These are phyloP conservation scores for Hortiboletus campestris DNA, from an alignment of 768 basidiomycete species.

Conservation along the genomic window DNA sequence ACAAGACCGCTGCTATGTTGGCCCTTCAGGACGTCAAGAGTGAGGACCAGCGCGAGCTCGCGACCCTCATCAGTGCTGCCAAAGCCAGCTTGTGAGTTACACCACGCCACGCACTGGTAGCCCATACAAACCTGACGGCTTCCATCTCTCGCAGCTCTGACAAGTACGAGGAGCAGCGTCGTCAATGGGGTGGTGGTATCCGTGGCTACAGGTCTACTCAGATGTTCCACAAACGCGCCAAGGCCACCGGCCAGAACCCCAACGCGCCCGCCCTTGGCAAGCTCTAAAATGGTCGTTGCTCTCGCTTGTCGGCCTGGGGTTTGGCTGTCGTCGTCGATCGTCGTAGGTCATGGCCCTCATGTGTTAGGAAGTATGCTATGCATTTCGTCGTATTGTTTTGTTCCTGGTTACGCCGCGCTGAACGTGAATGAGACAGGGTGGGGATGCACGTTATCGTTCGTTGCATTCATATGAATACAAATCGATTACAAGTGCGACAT, in stretches of 20 bases:
- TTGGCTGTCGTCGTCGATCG: slow-evolving; percentile 4
- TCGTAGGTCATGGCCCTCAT: slow-evolving; percentile 16
- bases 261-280: slow-evolving; percentile 57
- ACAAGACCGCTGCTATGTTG: slow-evolving; percentile 93
- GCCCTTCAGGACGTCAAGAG: slow-evolving; percentile 92
- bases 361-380: slow-evolving; percentile 21
- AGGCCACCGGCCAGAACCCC: slow-evolving; percentile 75
- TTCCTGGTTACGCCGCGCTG: slow-evolving; percentile 4
- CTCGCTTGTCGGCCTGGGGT: neutral
- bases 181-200: slow-evolving; percentile 94
- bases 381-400: slow-evolving; percentile 2
- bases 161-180: slow-evolving; percentile 90
- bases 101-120: neutral
- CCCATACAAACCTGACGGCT: slow-evolving; percentile 1
- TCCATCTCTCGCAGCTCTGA: slow-evolving; percentile 53
- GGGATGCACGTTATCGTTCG: neutral
- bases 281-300: slow-evolving; percentile 44
- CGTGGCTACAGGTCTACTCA: slow-evolving; percentile 94
- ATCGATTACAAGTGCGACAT: neutral
- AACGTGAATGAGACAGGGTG: neutral
- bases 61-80: slow-evolving; percentile 87
- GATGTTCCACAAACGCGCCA: slow-evolving; percentile 92
- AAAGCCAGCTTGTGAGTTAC: slow-evolving; percentile 93
- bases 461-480: neutral
- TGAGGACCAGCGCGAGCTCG: slow-evolving; percentile 92